Conservation (phyloP, 331 rosid genomes). For the Spiraea crenata region DNA sequence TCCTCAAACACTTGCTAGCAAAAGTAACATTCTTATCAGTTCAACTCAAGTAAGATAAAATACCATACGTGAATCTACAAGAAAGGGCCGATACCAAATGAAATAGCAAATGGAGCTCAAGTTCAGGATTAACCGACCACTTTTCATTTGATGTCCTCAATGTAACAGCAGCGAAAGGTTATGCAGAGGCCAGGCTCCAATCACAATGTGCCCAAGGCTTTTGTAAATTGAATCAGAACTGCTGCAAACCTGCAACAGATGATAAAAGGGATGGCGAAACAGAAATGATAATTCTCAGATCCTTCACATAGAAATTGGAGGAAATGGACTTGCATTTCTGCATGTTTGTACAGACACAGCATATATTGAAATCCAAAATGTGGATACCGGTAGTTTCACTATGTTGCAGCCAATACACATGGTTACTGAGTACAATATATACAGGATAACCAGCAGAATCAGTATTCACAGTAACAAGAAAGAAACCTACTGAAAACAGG, state of each 20-base stretch:
- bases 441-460: conserved; percentile 23
- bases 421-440: conserved; percentile 1
- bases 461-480: conserved; percentile 3
- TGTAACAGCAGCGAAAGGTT: not conserved
- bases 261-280: not conserved
- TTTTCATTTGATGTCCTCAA: not conserved
- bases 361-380: conserved; percentile 1
- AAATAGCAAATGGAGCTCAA: not conserved
- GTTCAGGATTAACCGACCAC: not conserved
- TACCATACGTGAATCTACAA: not conserved
- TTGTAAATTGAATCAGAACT: not conserved
- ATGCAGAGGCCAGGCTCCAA: not conserved
- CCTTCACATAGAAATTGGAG: not conserved
- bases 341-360: not conserved
- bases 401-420: not conserved
- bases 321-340: not conserved
- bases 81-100: not conserved
- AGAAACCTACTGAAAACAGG: conserved; percentile 4
- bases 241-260: not conserved
- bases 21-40: not conserved
- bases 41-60: not conserved
- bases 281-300: not conserved
- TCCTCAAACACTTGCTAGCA: not conserved
- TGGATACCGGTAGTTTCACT: not conserved
- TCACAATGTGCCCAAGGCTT: not conserved